Evolutionary conservation across 495 filamentous ascomycete genomes (phyloP), one percentile per base, ranked within the genome.

Genomic region (Apiosordaria backusii): DNA sequence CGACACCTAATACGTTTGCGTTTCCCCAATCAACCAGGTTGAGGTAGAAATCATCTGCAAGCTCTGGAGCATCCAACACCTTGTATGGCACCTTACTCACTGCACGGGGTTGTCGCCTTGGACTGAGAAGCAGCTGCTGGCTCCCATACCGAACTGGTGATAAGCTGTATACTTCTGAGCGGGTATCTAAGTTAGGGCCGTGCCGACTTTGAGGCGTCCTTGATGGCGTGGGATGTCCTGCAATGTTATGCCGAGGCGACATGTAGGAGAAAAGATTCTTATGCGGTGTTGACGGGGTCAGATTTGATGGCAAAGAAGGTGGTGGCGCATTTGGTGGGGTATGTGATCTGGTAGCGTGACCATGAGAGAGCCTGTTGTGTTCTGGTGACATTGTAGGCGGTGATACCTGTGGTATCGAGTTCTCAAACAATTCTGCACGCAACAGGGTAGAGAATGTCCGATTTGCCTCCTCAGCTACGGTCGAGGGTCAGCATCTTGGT

Each of bases 21-120:
- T 90, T 94, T n/a, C 96, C 95, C 95, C 95, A 99, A 70, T 99
- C 95, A 1, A 99, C 93, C 25, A 99, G 78, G 70, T 99, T 99
- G 29, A 99, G 80, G 71, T 99, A 99, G 76, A 97, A 99, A 75
- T 99, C 96, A 70, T 99, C 95, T 26, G 93, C 93, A 18, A 99
- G 77, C 67, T 98, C 95, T 16, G 95, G 95, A 0, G 96, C 95
- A 82, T 99, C 95, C 4, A 99, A 82, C 6, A 99, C 95, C 76
- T 98, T 99, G 81, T 93, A 98, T 0, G 95, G 95, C 0, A 97
- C 93, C 76, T 98, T 98, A 75, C 89, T 91, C 23, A 99, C 92
- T 9, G 91, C 89, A 66, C 95, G 84, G 1, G 93, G 90, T 66
- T 93, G 88, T 73, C 96, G 92, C 68, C 92, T 84, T 2, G 94